Percentiles rank a stretch among this genome's conserved stretches.
Evolutionary conservation across 768 basidiomycete species (phyloP).

Genomic region (Pisolithus orientalis): DNA sequence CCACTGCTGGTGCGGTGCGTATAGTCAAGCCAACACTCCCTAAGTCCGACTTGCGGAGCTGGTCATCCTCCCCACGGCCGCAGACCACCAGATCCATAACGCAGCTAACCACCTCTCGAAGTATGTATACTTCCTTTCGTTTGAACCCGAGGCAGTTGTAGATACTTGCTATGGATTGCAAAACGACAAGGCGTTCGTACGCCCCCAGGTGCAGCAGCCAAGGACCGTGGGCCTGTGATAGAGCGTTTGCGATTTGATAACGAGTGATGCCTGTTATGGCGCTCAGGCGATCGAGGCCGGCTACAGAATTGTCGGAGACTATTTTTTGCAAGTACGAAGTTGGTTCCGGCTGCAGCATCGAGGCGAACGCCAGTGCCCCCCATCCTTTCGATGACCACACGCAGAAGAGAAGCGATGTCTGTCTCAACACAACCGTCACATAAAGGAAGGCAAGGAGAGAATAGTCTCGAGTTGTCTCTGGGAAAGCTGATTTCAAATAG

Average conservation of each 20-base stretch:
- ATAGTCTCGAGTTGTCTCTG: constrained; percentile 49
- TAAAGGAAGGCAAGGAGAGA: constrained; percentile 66
- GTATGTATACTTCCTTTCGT: constrained; percentile 82
- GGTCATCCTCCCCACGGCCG: constrained; percentile 67
- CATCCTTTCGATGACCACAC: constrained; percentile 87
- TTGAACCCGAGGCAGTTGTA: constrained; percentile 79
- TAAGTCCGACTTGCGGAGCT: constrained; percentile 32
- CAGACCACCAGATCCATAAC: constrained; percentile 83
- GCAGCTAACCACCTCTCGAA: constrained; percentile 82
- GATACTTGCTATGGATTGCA: constrained; percentile 66
- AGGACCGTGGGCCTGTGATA: constrained; percentile 79
- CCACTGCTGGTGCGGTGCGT: constrained; percentile 34
- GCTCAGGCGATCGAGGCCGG: constrained; percentile 59
- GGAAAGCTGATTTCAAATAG: constrained; percentile 53
- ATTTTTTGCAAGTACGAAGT: constrained; percentile 56
- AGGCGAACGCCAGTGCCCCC: constrained; percentile 71
- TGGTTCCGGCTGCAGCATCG: constrained; percentile 63
- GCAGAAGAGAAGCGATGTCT: constrained; percentile 67
- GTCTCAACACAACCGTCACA: constrained; percentile 60
- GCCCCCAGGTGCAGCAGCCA: constrained; percentile 79
- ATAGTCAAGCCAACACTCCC: constrained; percentile 41
- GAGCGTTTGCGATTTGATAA: constrained; percentile 52
- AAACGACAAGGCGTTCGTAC: constrained; percentile 64
- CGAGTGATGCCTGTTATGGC: constrained; percentile 65
- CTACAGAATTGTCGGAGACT: constrained; percentile 42